Evolutionary conservation across 140 eudicot species (phyloP).

Genomic region (Ambrosia hybrid): DNA sequence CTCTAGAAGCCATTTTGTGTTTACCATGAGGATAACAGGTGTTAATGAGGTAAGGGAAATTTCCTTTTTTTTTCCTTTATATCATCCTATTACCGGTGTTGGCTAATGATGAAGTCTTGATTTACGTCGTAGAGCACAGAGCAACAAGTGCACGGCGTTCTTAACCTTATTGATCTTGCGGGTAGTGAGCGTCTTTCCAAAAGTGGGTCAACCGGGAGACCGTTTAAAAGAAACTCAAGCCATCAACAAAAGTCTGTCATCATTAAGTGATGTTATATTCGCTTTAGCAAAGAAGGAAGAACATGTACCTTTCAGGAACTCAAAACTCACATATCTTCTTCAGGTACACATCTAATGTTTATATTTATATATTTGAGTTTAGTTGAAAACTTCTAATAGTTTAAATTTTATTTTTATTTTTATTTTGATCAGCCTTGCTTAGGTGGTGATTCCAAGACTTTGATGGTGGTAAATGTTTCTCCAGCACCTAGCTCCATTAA

Average conservation of each 20-base stretch:
- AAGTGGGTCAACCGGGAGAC: constrained; percentile 97
- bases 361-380: too few species aligned
- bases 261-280: constrained; percentile 89
- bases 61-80: neutral
- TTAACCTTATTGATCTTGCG: constrained; percentile 94
- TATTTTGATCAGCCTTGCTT: constrained; percentile 88
- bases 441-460: constrained; percentile 95
- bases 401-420: neutral
- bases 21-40: constrained; percentile 83
- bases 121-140: constrained; percentile 71
- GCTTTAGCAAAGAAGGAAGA: constrained; percentile 91
- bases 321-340: constrained; percentile 94
- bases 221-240: constrained; percentile 98
- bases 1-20: constrained; percentile 97
- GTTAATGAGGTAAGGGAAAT: constrained; percentile 65
- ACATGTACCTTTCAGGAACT: constrained; percentile 90
- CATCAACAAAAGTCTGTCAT: constrained; percentile 89
- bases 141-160: constrained; percentile 95
- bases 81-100: neutral
- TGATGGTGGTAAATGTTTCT: constrained; percentile 89
- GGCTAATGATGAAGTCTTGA: constrained; percentile 7
- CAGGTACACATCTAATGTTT: constrained; percentile 55
- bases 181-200: constrained; percentile 99
- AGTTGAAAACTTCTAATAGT: neutral
- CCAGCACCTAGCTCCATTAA: constrained; percentile 70